Evolutionary conservation across 2,329 filamentous ascomycete species (phyloP), one percentile per base, ranked within the genome.

Genomic region (Stagonosporopsis tanaceti): DNA sequence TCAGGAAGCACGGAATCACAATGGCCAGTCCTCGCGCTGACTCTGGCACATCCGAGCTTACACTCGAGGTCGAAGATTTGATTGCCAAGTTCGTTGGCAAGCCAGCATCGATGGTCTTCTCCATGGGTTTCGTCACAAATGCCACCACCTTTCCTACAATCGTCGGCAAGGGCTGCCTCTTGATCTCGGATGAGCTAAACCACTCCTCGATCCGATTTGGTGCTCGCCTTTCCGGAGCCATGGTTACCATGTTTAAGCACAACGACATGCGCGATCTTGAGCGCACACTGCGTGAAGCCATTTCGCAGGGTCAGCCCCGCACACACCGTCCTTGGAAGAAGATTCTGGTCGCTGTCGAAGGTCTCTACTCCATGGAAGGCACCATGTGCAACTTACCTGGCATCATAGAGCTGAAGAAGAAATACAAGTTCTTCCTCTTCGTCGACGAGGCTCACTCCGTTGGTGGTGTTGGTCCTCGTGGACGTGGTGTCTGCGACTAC

Each of bases 241-340:
- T 97, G 72, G 97, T 99, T 70, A 87, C 89, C 65, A 96, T 94
- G 72, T 99, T 98, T 85, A 96, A 93, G 82, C 95, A 99, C 83
- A 99, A 99, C 76, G 91, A 98, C 77, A 96, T 97, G 89, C 80
- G 78, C 27, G 89, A 96, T 67, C 84, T 99, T 17, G 95, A 99
- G 79, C 86, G 86, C 58, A 88, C 90, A 67, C 86, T 99, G 6
- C 90, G 95, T 39, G 93, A 98, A 74, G 90, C 89, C 64, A 98
- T 99, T 73, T 93, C 94, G 14, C 94, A 98, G 79, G 95, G 95
- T 41, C 95, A 99, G 75, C 95, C 95, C 50, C 90, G 95, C 65
- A 99, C 94, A n/a, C 95, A 99, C 78, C 90, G 95, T 28, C 95
- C 95, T 1, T 99, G 95, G 95, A 97, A 96, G 84, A 99, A 98